A percentile compares a stretch with the other conserved stretches of the same genome.
phyloP scores from a whole-genome alignment of 2,329 filamentous ascomycete genomes.

The Chrysoporthe austroafricana region DNA sequence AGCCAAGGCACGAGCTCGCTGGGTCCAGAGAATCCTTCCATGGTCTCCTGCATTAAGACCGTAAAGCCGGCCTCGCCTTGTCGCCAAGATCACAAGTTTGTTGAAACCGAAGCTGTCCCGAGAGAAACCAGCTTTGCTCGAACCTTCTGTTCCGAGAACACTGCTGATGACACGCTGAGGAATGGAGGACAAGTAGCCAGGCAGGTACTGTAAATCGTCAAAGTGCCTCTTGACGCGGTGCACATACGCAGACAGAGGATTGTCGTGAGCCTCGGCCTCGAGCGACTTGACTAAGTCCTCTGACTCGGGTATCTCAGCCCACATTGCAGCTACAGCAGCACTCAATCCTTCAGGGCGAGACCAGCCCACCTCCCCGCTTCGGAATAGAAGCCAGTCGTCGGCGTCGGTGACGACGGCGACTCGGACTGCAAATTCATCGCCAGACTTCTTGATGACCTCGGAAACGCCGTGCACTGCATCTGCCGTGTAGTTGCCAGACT shows the following conservation, averaged over 20 bases:
- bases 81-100: constrained; percentile 81
- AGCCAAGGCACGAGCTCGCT: constrained; percentile 62
- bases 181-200: constrained; percentile 71
- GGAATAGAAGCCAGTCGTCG: constrained; percentile 80
- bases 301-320: constrained; percentile 74
- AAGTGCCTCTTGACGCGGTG: constrained; percentile 85
- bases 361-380: constrained; percentile 83
- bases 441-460: constrained; percentile 76
- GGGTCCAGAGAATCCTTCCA: constrained; percentile 77
- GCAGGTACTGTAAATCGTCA: constrained; percentile 76
- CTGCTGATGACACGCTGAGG: constrained; percentile 70
- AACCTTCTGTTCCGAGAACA: constrained; percentile 60
- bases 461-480: constrained; percentile 71
- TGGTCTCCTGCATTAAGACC: constrained; percentile 77
- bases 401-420: constrained; percentile 70
- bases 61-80: constrained; percentile 76
- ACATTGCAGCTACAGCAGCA: constrained; percentile 78
- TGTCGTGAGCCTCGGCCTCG: constrained; percentile 84
- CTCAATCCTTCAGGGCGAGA: constrained; percentile 79
- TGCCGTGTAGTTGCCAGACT: constrained; percentile 46
- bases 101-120: constrained; percentile 85
- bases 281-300: constrained; percentile 79
- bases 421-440: constrained; percentile 74
- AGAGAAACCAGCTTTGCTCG: constrained; percentile 51
- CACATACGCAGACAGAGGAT: constrained; percentile 78